Base-by-base conservation (phyloP, 1,284 basidiomycete genomes). In the Sutorius eximius region DNA sequence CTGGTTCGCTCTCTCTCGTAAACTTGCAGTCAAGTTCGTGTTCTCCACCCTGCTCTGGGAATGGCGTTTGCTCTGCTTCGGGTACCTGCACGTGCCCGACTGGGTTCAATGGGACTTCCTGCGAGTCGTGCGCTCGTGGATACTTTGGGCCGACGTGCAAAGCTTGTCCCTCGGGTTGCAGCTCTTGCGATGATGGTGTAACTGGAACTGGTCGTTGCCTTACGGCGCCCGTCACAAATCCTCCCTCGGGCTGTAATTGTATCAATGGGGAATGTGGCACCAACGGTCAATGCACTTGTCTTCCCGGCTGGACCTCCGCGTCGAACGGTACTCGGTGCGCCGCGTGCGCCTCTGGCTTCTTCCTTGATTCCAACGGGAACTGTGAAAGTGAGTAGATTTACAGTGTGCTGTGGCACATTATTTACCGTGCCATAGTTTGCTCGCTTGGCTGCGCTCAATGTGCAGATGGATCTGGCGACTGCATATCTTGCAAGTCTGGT, bases 71-170 rank as follows among this genome's bases (percentile, higher is more conserved):
- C 63, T 82, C 83, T 3, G 67, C 82, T 0, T 77, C 82, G 0
- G 87, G 88, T 5, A 82, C 79, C 20, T 93, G 91, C 63, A 70
- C 76, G 0, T 93, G 91, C 61, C 79, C 82, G 0, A 60, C 82
- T 2, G 89, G 89, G 0, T 93, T 92, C 67, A 83, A 78, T 3
- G 91, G 91, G 3, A 69, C 83, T 4, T 85, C 86, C 0, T 93
- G 91, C 71, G 89, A 93, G 68, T 76, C 82, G 1, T 93, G 91
- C 62, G 76, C 81, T 2, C 53, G 77, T 13, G 87, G 87, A 2
- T 86, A 86, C 69, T 93, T 89, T 64, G 91, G 91, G 1, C 75
- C 83, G 0, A 73, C 69, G 0, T 93, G 91, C 64, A 71, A 81
- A 55, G 65, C 83, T 8, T 93, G 91, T 63, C 85, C 88, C 2